Evolutionary conservation across 805 yeast genomes (phyloP).

Genomic region (Kazachstania martiniae): DNA sequence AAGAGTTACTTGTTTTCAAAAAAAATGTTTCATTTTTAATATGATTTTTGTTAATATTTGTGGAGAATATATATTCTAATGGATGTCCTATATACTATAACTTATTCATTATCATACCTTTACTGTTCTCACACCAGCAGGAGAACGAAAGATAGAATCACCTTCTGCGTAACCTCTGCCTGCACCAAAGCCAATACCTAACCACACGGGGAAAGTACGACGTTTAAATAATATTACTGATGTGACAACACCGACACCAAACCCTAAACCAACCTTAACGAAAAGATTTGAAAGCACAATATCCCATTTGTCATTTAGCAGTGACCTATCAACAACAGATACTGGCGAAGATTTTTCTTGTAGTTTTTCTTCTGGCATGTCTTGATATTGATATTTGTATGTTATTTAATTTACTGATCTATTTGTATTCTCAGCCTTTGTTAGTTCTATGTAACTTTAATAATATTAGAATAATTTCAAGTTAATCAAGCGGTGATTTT

Average conservation of each 20-base stretch:
- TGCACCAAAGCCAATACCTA: constrained; percentile 93
- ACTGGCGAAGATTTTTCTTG: too few species aligned
- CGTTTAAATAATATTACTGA: constrained; percentile 85
- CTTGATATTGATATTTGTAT: too few species aligned
- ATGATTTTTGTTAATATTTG: too few species aligned
- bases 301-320: constrained; percentile 79
- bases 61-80: too few species aligned
- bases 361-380: too few species aligned
- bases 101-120: constrained; percentile 37
- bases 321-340: constrained; percentile 46
- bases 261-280: constrained; percentile 91
- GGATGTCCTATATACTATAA: not conserved
- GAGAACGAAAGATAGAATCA: constrained; percentile 86
- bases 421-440: too few species aligned
- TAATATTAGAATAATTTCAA: too few species aligned
- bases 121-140: constrained; percentile 65
- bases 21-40: too few species aligned
- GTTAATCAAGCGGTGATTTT: too few species aligned
- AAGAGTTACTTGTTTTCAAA: too few species aligned
- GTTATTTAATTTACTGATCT: too few species aligned
- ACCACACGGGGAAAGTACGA: constrained; percentile 96
- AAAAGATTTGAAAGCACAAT: constrained; percentile 87
- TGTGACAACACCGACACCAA: constrained; percentile 91
- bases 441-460: too few species aligned
- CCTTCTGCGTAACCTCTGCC: constrained; percentile 99